Evolutionary conservation across 768 basidiomycete genomes (phyloP), one percentile per base, ranked within the genome.

Genomic region (Boletus subcaerulescens): DNA sequence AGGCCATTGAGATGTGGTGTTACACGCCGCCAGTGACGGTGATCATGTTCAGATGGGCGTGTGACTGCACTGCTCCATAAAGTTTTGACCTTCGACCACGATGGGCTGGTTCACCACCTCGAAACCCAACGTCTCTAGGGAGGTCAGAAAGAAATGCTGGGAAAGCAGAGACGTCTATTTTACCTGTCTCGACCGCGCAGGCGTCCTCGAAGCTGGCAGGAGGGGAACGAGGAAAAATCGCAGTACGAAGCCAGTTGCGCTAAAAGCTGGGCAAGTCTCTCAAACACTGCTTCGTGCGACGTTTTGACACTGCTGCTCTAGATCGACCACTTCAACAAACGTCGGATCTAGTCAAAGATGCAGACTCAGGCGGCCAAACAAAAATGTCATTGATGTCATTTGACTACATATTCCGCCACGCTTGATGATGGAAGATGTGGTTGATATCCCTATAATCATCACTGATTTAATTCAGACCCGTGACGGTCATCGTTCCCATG

Each of bases 321-420:
- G 95, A 87, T 98, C 63, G 90, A 91, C 26, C 95, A 98, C 70
- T 97, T 97, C 66, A 96, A 97, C 75, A 89, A 92, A 68, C 84
- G 93, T 35, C 80, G 94, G 50, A 81, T 91, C 35, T 80, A 9
- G 26, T 26, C 26, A 26, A 26, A 26, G 26, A 26, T 26, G 26
- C 26, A 26, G 61, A 26, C 75, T 13, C 59, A 68, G 38, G 61
- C 69, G 11, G 62, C 66, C n/a, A 67, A 68, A 31, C 63, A 61
- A 39, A 51, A 50, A 56, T 61, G 26, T 9, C 9, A 26, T 24
- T 24, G 24, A 24, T 24, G 24, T 1, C 24, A 24, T 24, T 24
- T 24, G 24, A 24, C 24, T 24, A 4, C 24, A 26, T 26, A 8
- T 8, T 8, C 26, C 8, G 26, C 26, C 26, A 26, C 8, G 26